A percentile compares a stretch with the other conserved stretches of the same genome.
Conservation (phyloP, 2,329 filamentous ascomycete genomes). For the Blastomyces gilchristii region DNA sequence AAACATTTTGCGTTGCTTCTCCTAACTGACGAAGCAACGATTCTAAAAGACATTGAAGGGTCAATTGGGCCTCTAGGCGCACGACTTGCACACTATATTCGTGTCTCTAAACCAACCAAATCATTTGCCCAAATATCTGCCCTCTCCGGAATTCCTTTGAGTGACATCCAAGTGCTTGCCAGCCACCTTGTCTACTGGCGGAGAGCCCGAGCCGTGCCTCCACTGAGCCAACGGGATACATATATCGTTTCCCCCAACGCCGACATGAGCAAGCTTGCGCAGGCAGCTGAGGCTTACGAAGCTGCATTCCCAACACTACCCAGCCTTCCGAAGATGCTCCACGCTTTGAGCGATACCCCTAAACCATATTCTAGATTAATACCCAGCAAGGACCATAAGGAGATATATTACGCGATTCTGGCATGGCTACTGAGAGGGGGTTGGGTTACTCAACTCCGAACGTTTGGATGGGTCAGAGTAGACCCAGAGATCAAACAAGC, state of each 20-base stretch:
- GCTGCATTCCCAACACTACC: constrained; percentile 73
- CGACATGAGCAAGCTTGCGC: constrained; percentile 59
- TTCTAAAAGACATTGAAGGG: constrained; percentile 58
- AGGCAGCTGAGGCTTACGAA: constrained; percentile 62
- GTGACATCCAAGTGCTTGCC: constrained; percentile 76
- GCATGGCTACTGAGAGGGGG: constrained; percentile 87
- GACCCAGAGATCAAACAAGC: constrained; percentile 72
- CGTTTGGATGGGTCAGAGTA: constrained; percentile 80
- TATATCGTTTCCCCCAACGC: constrained; percentile 91
- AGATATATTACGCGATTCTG: constrained; percentile 79
- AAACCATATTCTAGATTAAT: constrained; percentile 74
- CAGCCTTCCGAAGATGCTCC: constrained; percentile 75
- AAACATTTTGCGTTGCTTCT: constrained; percentile 81
- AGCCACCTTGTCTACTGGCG: constrained; percentile 95
- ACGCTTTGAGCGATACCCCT: constrained; percentile 66
- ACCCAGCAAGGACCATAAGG: constrained; percentile 77
- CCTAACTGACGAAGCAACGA: constrained; percentile 69
- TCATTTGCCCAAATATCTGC: constrained; percentile 62
- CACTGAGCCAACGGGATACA: constrained; percentile 76
- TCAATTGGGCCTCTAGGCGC: constrained; percentile 66
- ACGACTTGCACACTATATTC: constrained; percentile 64
- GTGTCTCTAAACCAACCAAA: constrained; percentile 50
- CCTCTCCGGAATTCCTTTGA: constrained; percentile 55
- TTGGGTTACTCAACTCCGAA: constrained; percentile 88
- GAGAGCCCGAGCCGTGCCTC: constrained; percentile 80